Percentiles rank a stretch among this genome's conserved stretches.
phyloP scores from a whole-genome alignment of 306 rosid genomes.

The Calophaca sinica region DNA sequence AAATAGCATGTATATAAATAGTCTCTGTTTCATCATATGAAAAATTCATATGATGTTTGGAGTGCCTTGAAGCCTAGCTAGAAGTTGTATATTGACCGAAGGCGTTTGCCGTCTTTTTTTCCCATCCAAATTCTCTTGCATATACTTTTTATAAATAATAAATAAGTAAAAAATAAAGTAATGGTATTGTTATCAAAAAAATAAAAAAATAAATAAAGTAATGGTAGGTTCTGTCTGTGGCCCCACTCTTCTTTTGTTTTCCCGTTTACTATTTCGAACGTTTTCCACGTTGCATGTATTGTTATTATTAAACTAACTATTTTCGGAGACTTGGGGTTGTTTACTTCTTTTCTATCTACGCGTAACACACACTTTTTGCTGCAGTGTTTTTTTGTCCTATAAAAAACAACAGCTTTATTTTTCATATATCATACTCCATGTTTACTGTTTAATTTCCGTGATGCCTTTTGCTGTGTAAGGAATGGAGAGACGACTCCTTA shows the following conservation, averaged over 20 bases:
- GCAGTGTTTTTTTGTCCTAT: neutral
- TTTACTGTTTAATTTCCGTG: too few species aligned
- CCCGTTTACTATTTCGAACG: conserved; percentile 36
- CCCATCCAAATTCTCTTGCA: neutral
- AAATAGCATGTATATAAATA: neutral
- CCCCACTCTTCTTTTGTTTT: conserved; percentile 13
- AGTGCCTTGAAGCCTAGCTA: neutral
- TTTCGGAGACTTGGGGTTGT: neutral
- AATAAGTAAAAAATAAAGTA: too few species aligned
- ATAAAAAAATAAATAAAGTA: too few species aligned
- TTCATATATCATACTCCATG: neutral
- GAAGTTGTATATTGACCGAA: conserved; percentile 38
- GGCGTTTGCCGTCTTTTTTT: neutral
- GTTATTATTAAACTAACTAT: neutral
- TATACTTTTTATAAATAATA: neutral
- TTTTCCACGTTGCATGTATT: conserved; percentile 69
- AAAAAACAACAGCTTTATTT: too few species aligned
- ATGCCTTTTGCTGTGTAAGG: too few species aligned
- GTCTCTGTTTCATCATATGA: neutral
- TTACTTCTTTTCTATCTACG: conserved; percentile 24
- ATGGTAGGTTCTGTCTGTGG: conserved; percentile 27
- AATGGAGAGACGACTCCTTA: too few species aligned
- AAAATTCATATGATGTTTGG: neutral
- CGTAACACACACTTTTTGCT: conserved; percentile 16
- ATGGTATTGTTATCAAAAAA: too few species aligned